Base-by-base conservation (phyloP, 495 filamentous ascomycete genomes). In the Annulohypoxylon nitens region DNA sequence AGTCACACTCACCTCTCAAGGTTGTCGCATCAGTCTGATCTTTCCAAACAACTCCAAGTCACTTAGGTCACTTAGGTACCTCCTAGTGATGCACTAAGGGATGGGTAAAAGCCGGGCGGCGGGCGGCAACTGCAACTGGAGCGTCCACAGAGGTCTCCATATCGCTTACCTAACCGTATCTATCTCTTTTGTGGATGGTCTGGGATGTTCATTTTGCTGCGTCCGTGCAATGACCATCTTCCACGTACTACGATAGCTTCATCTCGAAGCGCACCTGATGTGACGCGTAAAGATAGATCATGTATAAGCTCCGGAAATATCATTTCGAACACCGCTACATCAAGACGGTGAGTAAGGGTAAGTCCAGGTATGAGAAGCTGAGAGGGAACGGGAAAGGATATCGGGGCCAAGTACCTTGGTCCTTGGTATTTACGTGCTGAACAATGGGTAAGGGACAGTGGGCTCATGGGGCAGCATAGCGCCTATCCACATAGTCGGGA, bases 131-230 rank as follows among this genome's bases (percentile, higher is more conserved):
- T 54, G 12, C 3, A 30, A 33, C 5, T 30, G 30, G 30, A 30
- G 30, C 30, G 30, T 30, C 30, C 30, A 30, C 30, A 30, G 30
- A 30, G 30, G 30, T 57, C 53, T 23, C 16, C 53, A 33, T 57
- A 57, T 57, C 53, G 53, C 53, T 57, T 57, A 57, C 53, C 33
- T 57, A 57, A 57, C 30, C 53, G 16, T 18, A 57, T 36, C 30
- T 37, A 37, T n/a, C 8, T 8, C 53, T 57, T 25, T 57, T 57
- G 26, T 57, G 53, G 53, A 20, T 30, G 23, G 12, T 43, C 39
- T n/a, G 39, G 20, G 18, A 11, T 54, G 30, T 26, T 9, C 25
- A 11, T 54, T 54, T 11, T 53, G 20, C 20, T 26, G 48, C 20
- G 48, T 30, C 48, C 25, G 50, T 30, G 25, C 50, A 54, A 54